These are phyloP conservation scores for Saccharomycopsis babjevae DNA, from an alignment of 805 yeast species.

Conservation along the genomic window DNA sequence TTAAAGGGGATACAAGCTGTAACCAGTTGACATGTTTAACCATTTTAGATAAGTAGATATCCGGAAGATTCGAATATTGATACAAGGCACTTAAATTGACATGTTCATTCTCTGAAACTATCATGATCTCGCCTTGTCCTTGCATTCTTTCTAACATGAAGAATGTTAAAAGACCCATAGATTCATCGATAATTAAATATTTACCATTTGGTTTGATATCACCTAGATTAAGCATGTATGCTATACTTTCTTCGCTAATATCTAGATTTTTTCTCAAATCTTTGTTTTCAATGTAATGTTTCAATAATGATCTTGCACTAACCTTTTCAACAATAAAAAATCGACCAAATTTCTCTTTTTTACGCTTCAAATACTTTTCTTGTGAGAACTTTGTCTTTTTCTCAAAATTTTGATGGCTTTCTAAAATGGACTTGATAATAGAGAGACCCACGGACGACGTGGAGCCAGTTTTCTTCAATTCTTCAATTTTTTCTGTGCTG, in stretches of 20 bases:
- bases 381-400: slow-evolving; percentile 85
- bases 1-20: slow-evolving; percentile 74
- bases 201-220: slow-evolving; percentile 85
- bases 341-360: slow-evolving; percentile 82
- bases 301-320: slow-evolving; percentile 59
- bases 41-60: slow-evolving; percentile 40
- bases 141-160: slow-evolving; percentile 87
- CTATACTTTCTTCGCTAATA: slow-evolving; percentile 76
- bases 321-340: slow-evolving; percentile 75
- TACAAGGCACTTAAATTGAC: slow-evolving; percentile 66
- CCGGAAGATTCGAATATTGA: slow-evolving; percentile 49
- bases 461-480: slow-evolving; percentile 60
- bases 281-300: slow-evolving; percentile 71
- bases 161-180: slow-evolving; percentile 83
- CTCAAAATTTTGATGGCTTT: slow-evolving; percentile 77
- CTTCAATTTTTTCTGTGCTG: slow-evolving; percentile 73
- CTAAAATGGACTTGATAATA: slow-evolving; percentile 72
- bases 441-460: slow-evolving; percentile 55
- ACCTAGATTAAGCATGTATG: slow-evolving; percentile 64
- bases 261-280: slow-evolving; percentile 58
- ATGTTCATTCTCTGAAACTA: slow-evolving; percentile 89
- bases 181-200: slow-evolving; percentile 82
- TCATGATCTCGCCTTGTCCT: slow-evolving; percentile 54
- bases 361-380: slow-evolving; percentile 83
- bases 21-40: slow-evolving; percentile 65